Base-by-base conservation (phyloP, 2,329 filamentous ascomycete genomes). In the Aspergillus chevalieri region DNA sequence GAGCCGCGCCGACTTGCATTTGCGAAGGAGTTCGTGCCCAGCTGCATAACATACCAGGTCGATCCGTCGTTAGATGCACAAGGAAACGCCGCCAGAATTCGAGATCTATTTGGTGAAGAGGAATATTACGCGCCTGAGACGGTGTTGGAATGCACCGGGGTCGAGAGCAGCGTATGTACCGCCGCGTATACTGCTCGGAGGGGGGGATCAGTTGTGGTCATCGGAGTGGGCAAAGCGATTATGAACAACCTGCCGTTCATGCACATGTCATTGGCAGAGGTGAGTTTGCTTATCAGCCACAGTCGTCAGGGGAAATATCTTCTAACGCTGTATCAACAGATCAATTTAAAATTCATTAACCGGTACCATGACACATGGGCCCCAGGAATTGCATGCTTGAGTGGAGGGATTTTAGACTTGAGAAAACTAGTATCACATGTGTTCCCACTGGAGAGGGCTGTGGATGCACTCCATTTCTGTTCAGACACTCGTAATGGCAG, bases 311-410 rank as follows among this genome's bases (percentile, higher is more conserved):
- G 6, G 5, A 21, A 21, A 22, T 6, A 3, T 44, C 12, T 3
- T 15, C 46, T 41, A 22, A 6, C 22, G 9, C 44, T 48, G 36
- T 52, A 34, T 42, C 30, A 19, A 21, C 53, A 82, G 79, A 85
- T 87, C 54, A 76, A 86, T 56, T 71, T 87, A 19, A 80, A 78
- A 33, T 87, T 87, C 68, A 87, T 86, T 62, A 86, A 87, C 63
- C 75, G 84, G 6, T 87, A 87, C 61, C 74, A 78, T 38, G 82
- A 87, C 59, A 86, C 83, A 0, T 87, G 84, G 84, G 83, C 84
- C 0, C 76, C 79, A 0, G 84, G 81, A 0, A 83, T 87, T 33
- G 73, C 79, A 6, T 80, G 79, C 43, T 60, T 87, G 26, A 75
- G 74, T 38, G 80, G 81, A 3, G 78, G 78, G 0, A 73, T 86